A percentile compares a stretch with the other conserved stretches of the same genome.
Conservation (phyloP, 208 protist species). For the Willaertia magna region DNA sequence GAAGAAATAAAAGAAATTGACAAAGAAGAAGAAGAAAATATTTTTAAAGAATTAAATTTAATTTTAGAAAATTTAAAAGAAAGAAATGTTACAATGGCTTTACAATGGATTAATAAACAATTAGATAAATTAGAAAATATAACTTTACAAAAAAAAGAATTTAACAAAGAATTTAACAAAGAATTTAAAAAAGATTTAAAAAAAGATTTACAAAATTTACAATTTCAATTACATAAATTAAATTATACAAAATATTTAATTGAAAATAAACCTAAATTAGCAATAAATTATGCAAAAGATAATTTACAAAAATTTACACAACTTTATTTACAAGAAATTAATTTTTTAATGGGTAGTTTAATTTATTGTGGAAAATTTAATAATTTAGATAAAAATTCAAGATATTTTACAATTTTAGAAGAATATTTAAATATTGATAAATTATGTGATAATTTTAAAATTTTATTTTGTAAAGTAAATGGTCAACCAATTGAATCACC, state of each 20-base stretch:
- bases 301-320: slow-evolving; percentile 7
- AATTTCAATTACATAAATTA: background rate
- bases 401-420: background rate
- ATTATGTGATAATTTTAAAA: background rate
- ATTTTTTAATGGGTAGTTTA: slow-evolving; percentile 23
- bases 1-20: no score
- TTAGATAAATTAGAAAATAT: no score
- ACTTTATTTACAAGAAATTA: slow-evolving; percentile 15
- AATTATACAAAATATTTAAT: slow-evolving; percentile 12
- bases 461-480: background rate
- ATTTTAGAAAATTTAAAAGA: background rate
- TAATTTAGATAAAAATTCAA: background rate
- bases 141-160: no score
- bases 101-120: no score
- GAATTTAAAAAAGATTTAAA: no score
- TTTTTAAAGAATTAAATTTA: background rate
- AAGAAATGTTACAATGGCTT: background rate
- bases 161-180: no score
- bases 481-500: slow-evolving; percentile 13
- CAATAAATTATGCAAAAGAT: slow-evolving; percentile 14
- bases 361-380: slow-evolving; percentile 9
- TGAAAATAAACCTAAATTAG: background rate
- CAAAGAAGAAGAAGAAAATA: no score
- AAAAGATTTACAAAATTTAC: background rate
- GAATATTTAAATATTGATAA: background rate